Evolutionary conservation across 306 rosid genomes (phyloP).

Genomic region (Lagenaria siceraria): DNA sequence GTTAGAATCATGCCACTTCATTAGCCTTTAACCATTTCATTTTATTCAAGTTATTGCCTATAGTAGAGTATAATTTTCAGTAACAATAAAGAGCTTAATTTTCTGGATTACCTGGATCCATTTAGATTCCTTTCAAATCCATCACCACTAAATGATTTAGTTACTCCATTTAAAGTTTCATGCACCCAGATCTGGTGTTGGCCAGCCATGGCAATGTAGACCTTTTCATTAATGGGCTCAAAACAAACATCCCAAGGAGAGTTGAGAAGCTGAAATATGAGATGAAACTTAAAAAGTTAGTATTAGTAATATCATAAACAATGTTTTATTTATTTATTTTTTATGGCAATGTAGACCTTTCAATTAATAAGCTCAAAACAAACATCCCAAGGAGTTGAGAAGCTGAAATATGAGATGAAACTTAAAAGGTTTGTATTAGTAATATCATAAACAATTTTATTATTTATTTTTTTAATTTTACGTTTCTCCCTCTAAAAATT

Average conservation of each 20-base stretch:
- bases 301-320: background rate
- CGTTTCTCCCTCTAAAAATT: too few species aligned
- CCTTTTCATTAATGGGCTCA: constrained; percentile 64
- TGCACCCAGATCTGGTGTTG: constrained; percentile 96
- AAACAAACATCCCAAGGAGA: constrained; percentile 99
- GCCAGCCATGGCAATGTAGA: constrained; percentile 96
- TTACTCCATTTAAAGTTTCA: constrained; percentile 41
- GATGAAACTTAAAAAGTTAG: background rate
- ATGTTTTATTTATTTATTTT: too few species aligned
- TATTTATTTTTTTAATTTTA: too few species aligned
- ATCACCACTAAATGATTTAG: constrained; percentile 77
- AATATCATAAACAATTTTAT: background rate
- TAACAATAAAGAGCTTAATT: background rate
- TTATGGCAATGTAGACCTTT: constrained; percentile 78
- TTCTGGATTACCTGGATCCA: constrained; percentile 57
- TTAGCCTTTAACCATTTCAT: background rate
- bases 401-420: constrained; percentile 34
- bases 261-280: constrained; percentile 65
- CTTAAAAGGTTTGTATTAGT: background rate
- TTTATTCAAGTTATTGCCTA: background rate
- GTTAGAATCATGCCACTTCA: background rate
- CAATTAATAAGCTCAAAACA: constrained; percentile 81
- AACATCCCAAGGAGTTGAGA: constrained; percentile 97
- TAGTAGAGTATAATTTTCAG: background rate
- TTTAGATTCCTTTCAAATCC: constrained; percentile 91